phyloP scores from a whole-genome alignment of 305 asterid species.

The Fraxinus baroniana region DNA sequence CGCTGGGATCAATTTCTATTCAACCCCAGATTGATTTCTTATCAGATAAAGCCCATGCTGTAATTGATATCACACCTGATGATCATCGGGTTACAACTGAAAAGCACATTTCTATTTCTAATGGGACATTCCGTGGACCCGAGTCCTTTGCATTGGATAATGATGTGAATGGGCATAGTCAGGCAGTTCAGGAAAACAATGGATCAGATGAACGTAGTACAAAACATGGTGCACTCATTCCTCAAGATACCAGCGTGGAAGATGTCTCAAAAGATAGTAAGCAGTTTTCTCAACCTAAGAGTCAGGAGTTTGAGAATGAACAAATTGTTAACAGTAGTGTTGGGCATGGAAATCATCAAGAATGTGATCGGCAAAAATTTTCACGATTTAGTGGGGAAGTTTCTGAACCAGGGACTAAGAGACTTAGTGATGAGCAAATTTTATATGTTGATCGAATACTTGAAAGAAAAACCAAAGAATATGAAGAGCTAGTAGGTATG shows the following conservation, averaged over 20 bases:
- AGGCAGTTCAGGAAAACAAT: slow-evolving; percentile 18
- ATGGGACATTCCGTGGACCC: slow-evolving; percentile 24
- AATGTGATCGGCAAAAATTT: background rate
- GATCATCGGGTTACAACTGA: slow-evolving; percentile 29
- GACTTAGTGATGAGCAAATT: slow-evolving; percentile 22
- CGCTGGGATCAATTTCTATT: slow-evolving; percentile 65
- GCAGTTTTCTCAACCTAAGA: slow-evolving; percentile 17
- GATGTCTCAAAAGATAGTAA: slow-evolving; percentile 20
- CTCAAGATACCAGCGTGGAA: slow-evolving; percentile 25
- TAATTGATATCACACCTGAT: slow-evolving; percentile 23
- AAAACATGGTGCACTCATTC: slow-evolving; percentile 19
- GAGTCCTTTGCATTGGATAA: slow-evolving; percentile 27
- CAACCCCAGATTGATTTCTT: slow-evolving; percentile 44
- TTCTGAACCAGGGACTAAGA: background rate
- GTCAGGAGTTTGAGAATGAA: slow-evolving; percentile 25
- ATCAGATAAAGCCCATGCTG: slow-evolving; percentile 30
- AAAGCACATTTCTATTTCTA: slow-evolving; percentile 33
- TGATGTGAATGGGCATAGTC: slow-evolving; percentile 24
- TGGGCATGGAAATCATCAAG: slow-evolving; percentile 22
- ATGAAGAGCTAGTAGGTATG: slow-evolving; percentile 20
- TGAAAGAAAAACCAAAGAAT: slow-evolving; percentile 28
- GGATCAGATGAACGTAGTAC: slow-evolving; percentile 20
- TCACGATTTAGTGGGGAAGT: background rate
- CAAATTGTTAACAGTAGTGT: slow-evolving; percentile 27
- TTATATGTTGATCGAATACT: slow-evolving; percentile 21